Evolutionary conservation across 208 protist species (phyloP).

Genomic region (Trypanosoma brucei): DNA sequence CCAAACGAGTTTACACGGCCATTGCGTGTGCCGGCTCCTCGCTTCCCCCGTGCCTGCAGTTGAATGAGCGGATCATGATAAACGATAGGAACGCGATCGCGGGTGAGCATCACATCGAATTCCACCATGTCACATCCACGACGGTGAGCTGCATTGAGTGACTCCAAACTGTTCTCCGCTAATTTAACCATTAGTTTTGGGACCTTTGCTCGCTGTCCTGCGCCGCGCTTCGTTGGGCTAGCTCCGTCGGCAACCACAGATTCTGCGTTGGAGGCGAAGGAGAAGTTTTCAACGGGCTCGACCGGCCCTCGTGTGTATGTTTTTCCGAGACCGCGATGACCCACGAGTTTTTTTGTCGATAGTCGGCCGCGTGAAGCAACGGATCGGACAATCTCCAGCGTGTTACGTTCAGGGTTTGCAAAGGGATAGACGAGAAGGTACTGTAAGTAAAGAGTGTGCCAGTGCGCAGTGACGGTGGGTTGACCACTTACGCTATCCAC

Average conservation of each 20-base stretch:
- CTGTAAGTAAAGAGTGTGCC: constrained; percentile 53
- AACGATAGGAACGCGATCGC: constrained; percentile 64
- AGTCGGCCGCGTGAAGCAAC: constrained; percentile 39
- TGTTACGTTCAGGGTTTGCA: constrained; percentile 22
- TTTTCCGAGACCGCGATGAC: constrained; percentile 75
- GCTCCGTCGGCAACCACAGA: not conserved
- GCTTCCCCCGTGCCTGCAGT: constrained; percentile 46
- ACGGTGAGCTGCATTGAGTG: constrained; percentile 66
- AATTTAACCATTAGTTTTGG: constrained; percentile 38
- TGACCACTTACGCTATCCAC: not conserved
- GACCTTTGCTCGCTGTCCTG: not conserved
- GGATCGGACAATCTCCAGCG: constrained; percentile 63
- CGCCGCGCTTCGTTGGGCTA: not conserved
- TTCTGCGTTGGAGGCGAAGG: not conserved
- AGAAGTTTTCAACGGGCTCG: not conserved
- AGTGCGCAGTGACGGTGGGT: not conserved
- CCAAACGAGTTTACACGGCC: constrained; percentile 5
- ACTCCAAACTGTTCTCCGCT: constrained; percentile 70
- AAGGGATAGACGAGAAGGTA: constrained; percentile 56
- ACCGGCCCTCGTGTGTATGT: constrained; percentile 53
- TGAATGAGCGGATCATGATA: constrained; percentile 79
- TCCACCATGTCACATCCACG: constrained; percentile 75
- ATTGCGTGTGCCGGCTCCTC: constrained; percentile 16
- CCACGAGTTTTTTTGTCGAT: constrained; percentile 57
- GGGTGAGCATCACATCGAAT: constrained; percentile 83